Conservation (phyloP, 2,329 filamentous ascomycete species). For the Ophiocordyceps sinensis region DNA sequence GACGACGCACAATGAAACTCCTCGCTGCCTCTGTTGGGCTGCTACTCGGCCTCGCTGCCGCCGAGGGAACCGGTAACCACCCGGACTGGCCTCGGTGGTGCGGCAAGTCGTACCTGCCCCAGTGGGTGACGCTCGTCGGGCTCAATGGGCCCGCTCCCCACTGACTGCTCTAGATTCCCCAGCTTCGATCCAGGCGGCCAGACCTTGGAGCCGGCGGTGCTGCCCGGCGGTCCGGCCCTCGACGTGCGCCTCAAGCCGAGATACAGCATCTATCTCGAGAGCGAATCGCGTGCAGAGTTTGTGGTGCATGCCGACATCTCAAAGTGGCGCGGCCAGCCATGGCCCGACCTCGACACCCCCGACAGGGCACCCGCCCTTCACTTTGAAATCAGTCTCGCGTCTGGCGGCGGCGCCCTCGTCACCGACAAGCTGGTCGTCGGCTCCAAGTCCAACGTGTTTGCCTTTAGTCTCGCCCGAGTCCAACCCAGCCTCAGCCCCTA, state of each 20-base stretch:
- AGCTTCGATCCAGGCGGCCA: conserved; percentile 31
- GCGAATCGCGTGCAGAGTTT: conserved; percentile 25
- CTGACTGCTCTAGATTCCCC: conserved; percentile 13
- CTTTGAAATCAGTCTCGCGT: conserved; percentile 22
- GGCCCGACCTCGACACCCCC: conserved; percentile 13
- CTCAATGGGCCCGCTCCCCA: too few relatives aligned
- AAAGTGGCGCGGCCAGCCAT: conserved; percentile 22
- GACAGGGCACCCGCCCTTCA: conserved; percentile 11
- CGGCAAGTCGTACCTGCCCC: conserved; percentile 29
- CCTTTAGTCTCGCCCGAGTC: conserved; percentile 21
- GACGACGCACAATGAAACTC: background rate
- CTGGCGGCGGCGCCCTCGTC: conserved; percentile 16
- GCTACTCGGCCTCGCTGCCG: conserved; percentile 1
- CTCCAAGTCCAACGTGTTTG: conserved; percentile 16
- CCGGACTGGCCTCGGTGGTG: conserved; percentile 31
- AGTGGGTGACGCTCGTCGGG: conserved; percentile 12
- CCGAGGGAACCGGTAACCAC: conserved; percentile 20
- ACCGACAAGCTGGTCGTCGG: conserved; percentile 18
- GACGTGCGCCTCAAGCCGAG: conserved; percentile 29
- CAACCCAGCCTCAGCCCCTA: conserved; percentile 22
- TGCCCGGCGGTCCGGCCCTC: conserved; percentile 18
- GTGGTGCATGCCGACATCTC: conserved; percentile 28
- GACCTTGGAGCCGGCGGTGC: conserved; percentile 19
- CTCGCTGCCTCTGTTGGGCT: background rate
- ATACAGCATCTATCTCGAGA: conserved; percentile 30